Percentiles rank a stretch among this genome's conserved stretches.
phyloP scores from a whole-genome alignment of 2,329 filamentous ascomycete species.

The Colletotrichum eremochloae region DNA sequence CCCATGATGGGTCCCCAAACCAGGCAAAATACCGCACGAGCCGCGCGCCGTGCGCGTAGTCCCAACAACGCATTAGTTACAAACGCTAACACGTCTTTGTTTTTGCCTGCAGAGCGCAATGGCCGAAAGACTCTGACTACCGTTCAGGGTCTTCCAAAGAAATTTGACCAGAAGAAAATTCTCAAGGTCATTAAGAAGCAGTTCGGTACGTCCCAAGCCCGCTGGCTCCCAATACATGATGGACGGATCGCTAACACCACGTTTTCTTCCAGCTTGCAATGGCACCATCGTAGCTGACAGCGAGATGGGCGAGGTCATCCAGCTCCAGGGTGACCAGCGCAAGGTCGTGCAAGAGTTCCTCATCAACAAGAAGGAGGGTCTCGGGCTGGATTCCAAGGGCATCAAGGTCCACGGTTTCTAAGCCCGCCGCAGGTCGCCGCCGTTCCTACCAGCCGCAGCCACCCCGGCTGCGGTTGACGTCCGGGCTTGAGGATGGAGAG shows the following conservation, averaged over 20 bases:
- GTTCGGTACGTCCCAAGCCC: constrained; percentile 74
- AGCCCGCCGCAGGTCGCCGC: constrained; percentile 56
- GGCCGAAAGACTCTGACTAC: constrained; percentile 99
- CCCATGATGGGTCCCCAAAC: background rate
- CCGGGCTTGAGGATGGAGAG: constrained; percentile 30
- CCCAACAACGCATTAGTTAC: background rate
- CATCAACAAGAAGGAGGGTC: constrained; percentile 92
- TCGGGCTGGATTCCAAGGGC: constrained; percentile 94
- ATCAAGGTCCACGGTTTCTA: constrained; percentile 83
- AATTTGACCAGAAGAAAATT: constrained; percentile 99
- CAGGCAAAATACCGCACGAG: constrained; percentile 36
- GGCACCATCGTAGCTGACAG: constrained; percentile 97
- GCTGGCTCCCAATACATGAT: too few relatives aligned
- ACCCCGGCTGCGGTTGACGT: constrained; percentile 31
- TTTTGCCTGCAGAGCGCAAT: constrained; percentile 87
- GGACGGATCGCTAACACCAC: constrained; percentile 44
- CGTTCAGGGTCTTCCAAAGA: constrained; percentile 98
- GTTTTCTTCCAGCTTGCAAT: constrained; percentile 84
- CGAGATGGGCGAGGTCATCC: constrained; percentile 99
- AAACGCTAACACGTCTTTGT: constrained; percentile 55
- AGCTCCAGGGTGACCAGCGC: constrained; percentile 99
- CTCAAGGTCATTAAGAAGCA: constrained; percentile 99
- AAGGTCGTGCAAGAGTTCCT: constrained; percentile 99
- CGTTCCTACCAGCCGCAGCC: constrained; percentile 47
- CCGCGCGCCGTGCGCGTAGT: constrained; percentile 8